Base-by-base conservation (phyloP, 2,329 filamentous ascomycete species). In the Penicillium brasilianum region DNA sequence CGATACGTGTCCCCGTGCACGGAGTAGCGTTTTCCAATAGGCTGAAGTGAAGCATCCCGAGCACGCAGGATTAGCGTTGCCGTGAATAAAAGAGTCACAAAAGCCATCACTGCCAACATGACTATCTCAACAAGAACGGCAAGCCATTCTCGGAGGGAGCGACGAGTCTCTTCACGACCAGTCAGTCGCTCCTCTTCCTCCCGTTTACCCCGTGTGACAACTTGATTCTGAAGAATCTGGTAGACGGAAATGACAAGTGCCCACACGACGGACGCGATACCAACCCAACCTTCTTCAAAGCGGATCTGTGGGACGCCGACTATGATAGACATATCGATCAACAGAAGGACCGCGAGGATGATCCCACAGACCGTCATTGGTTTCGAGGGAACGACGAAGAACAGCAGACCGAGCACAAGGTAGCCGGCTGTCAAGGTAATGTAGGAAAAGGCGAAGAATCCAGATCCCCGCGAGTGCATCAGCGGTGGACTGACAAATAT, bases 141-240 rank as follows among this genome's bases (percentile, higher is more conserved):
- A 5, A 88, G 78, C 94, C 95, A 98, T 80, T 98, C 92, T 44
- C 85, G 80, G 5, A 97, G 77, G 0, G 92, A 91, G 30, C 93
- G 88, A 25, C 93, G 87, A 11, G 90, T 92, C 80, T 99, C 94
- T 32, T 90, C 86, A 14, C 94, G 90, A 11, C 95, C 95, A 0
- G 94, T 98, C 20, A 98, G 82, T 28, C 95, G 88, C 75, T 97
- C 90, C 74, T 99, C 95, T 75, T 98, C 95, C 71, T 97, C 92
- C 1, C 83, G 84, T 78, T 98, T 98, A 59, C 94, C 95, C 90
- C 92, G 96, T 71, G 90, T 85, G 9, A 99, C 95, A 4, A 91
- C 88, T 51, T 90, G 85, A 72, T 97, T 94, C 8, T 90, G 91
- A 9, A 89, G 71, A 20, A 97, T 82, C 25, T 90, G 90, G 87